Evolutionary conservation across 441 rosid genomes (phyloP), one percentile per base, ranked within the genome.

Genomic region (Caryocar brasiliense): DNA sequence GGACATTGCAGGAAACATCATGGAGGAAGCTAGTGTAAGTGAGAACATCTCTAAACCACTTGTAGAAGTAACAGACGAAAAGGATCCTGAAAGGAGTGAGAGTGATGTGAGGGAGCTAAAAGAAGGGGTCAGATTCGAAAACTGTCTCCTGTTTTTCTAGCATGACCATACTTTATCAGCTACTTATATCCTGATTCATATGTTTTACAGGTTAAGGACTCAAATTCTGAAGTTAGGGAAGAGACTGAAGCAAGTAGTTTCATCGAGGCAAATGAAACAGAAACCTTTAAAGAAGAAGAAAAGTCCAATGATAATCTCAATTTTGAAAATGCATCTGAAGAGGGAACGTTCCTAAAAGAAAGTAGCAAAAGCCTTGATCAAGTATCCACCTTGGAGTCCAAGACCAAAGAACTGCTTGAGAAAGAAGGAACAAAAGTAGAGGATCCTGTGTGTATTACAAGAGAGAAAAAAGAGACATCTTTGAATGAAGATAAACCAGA

Each of bases 191-290:
- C 3, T 12, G 10, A 19, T 38, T 47, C 35, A 27, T 33, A 7
- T 26, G 27, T 51, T 34, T 41, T 38, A 47, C 73, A 77, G 82
- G 63, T 38, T 30, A 36, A 54, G 11, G 45, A n/a, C n/a, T n/a
- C 41, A 29, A 58, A 20, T 39, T 10, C 38, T 23, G 54, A n/a
- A n/a, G n/a, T 35, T 17, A 22, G 36, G 34, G 64, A 67, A 53
- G 39, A 56, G 26, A 41, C 19, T 23, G 66, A 62, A 54, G 66
- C 41, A 47, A 60, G 52, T 23, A 12, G 27, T 43, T 60, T 58
- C 6, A 22, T 19, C 22, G 65, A 34, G 38, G 40, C 30, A 54
- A 62, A 12, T 13, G 51, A 52, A 12, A 19, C 38, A 26, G 28
- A 42, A 21, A 39, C 48, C 22, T 12, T 24, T 25, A 18, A 51